Percentiles rank a stretch among this genome's conserved stretches.
Evolutionary conservation across 1,284 basidiomycete species (phyloP).

Genomic region (Tilletiopsis washingtonensis): DNA sequence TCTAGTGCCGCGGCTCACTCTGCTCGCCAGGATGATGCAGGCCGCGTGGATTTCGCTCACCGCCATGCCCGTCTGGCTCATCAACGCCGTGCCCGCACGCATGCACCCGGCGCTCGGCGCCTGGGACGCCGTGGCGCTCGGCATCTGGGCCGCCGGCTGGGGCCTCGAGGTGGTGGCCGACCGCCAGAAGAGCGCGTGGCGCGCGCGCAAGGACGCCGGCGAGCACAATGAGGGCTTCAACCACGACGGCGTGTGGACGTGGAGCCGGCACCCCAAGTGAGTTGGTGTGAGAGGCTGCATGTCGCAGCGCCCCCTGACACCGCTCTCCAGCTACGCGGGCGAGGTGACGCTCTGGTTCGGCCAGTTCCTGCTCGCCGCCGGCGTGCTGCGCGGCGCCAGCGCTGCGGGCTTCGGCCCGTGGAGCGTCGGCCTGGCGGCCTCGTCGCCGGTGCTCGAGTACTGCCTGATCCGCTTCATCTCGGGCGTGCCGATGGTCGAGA

Average conservation of each 20-base stretch:
- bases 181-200: slow-evolving; percentile 63
- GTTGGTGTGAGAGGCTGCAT: slow-evolving; percentile 20
- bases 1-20: background rate
- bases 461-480: slow-evolving; percentile 52
- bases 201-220: slow-evolving; percentile 55
- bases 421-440: slow-evolving; percentile 52
- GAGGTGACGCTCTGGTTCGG: slow-evolving; percentile 68
- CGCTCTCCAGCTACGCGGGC: slow-evolving; percentile 59
- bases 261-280: slow-evolving; percentile 69
- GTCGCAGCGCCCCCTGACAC: background rate
- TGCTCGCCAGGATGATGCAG: slow-evolving; percentile 55
- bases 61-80: slow-evolving; percentile 52
- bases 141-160: slow-evolving; percentile 53
- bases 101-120: slow-evolving; percentile 57
- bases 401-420: slow-evolving; percentile 9
- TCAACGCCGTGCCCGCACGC: slow-evolving; percentile 58
- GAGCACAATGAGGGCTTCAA: slow-evolving; percentile 70
- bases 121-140: slow-evolving; percentile 58
- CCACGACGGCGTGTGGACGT: slow-evolving; percentile 61
- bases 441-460: slow-evolving; percentile 64
- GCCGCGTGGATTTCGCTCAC: slow-evolving; percentile 65
- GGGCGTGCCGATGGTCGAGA: slow-evolving; percentile 64
- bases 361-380: slow-evolving; percentile 59
- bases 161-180: slow-evolving; percentile 50
- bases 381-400: slow-evolving; percentile 50